phyloP scores from a whole-genome alignment of 306 rosid species.

The Ormosia emarginata region DNA sequence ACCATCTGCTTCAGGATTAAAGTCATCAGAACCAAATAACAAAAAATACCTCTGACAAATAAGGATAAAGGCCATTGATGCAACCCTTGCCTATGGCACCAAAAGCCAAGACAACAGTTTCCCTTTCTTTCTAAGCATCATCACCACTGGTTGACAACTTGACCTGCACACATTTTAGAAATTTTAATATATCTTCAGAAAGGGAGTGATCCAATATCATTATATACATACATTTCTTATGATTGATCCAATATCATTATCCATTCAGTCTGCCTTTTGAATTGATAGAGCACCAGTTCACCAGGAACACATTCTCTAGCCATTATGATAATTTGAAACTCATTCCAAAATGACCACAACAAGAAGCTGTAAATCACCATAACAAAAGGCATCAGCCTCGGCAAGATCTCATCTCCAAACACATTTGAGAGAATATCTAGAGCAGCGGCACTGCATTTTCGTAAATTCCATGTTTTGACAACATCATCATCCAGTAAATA shows the following conservation, averaged over 20 bases:
- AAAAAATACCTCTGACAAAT: conserved; percentile 75
- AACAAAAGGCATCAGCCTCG: too few species aligned
- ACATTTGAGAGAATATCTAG: too few species aligned
- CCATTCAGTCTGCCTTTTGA: background rate
- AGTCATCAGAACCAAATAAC: conserved; percentile 28
- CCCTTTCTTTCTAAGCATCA: conserved; percentile 93
- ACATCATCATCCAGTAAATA: too few species aligned
- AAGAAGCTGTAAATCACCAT: too few species aligned
- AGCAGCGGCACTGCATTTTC: too few species aligned
- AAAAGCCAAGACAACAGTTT: conserved; percentile 98
- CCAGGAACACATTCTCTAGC: background rate
- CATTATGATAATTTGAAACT: conserved; percentile 8
- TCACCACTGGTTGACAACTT: conserved; percentile 67
- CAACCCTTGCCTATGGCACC: conserved; percentile 99
- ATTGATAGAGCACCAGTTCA: conserved; percentile 21
- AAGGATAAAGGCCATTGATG: conserved; percentile 91
- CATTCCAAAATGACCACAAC: conserved; percentile 17
- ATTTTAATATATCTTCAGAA: conserved; percentile 20
- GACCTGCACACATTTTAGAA: conserved; percentile 48
- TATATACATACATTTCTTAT: background rate
- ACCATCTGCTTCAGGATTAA: conserved; percentile 8
- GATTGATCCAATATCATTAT: conserved; percentile 4
- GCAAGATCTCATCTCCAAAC: too few species aligned
- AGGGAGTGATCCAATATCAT: background rate
- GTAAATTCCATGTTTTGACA: too few species aligned